Conservation (phyloP, 192 early-diverging fungal species). For the Entomortierella beljakovae region DNA sequence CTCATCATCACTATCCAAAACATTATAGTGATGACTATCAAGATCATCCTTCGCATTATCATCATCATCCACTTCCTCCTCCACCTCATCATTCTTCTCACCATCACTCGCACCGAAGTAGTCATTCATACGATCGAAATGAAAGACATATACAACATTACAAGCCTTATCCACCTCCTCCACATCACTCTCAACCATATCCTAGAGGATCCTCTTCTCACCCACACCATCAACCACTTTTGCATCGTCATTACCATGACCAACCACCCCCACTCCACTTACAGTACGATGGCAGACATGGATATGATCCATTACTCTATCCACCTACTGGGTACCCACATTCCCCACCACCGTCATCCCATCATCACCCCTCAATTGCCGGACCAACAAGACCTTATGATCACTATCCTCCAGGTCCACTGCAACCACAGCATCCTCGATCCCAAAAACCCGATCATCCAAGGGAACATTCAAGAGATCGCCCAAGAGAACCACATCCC, state of each 20-base stretch:
- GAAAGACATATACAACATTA: slow-evolving; percentile 9
- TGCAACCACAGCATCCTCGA: background rate
- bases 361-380: background rate
- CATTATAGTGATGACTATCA: background rate
- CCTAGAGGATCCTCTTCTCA: slow-evolving; percentile 9
- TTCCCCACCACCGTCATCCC: background rate
- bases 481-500: background rate
- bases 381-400: background rate
- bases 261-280: background rate
- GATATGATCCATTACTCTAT: background rate
- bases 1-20: background rate
- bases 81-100: background rate
- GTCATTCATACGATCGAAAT: slow-evolving; percentile 1
- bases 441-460: background rate
- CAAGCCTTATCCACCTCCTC: slow-evolving; percentile 20
- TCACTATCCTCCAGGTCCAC: background rate
- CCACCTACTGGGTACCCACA: background rate
- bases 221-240: background rate
- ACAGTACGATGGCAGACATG: background rate
- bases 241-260: slow-evolving; percentile 4
- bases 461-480: background rate
- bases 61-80: slow-evolving; percentile 17
- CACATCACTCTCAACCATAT: slow-evolving; percentile 7
- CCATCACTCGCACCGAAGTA: background rate
- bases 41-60: slow-evolving; percentile 10